Evolutionary conservation across 768 basidiomycete species (phyloP).

Genomic region (Russula dissimulans): DNA sequence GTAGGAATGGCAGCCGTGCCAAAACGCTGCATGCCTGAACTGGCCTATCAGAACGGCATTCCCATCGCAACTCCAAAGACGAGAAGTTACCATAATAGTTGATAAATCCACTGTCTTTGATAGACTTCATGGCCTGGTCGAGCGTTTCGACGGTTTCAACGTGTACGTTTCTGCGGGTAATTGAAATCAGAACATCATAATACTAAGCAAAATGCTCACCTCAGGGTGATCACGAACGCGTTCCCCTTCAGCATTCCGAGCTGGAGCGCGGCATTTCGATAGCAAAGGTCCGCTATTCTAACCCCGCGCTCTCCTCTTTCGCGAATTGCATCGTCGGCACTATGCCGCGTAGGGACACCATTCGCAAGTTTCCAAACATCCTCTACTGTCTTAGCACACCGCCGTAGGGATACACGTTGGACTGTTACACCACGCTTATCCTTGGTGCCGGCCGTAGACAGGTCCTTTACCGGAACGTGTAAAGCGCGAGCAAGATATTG

Average conservation of each 20-base stretch:
- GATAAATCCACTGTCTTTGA: conserved; percentile 85
- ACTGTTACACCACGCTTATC: conserved; percentile 97
- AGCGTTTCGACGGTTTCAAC: conserved; percentile 64
- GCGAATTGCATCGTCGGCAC: conserved; percentile 45
- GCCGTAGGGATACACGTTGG: conserved; percentile 76
- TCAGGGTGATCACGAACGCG: conserved; percentile 85
- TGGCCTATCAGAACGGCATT: not conserved
- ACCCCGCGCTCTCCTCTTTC: conserved; percentile 85
- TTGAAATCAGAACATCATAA: not conserved
- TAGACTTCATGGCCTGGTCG: conserved; percentile 62
- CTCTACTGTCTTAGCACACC: conserved; percentile 68
- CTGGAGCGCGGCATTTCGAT: conserved; percentile 74
- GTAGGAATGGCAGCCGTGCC: conserved; percentile 95
- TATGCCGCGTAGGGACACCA: conserved; percentile 48
- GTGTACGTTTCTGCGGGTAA: conserved; percentile 63
- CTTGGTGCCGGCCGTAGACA: conserved; percentile 91
- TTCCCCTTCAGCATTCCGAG: conserved; percentile 97
- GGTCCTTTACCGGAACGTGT: conserved; percentile 69
- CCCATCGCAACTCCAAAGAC: not conserved
- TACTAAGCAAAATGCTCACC: conserved; percentile 41
- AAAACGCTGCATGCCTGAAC: conserved; percentile 92
- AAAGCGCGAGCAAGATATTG: conserved; percentile 68
- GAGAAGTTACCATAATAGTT: conserved; percentile 80
- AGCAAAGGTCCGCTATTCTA: conserved; percentile 79
- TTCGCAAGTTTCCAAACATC: conserved; percentile 82